Evolutionary conservation across 768 basidiomycete genomes (phyloP).

Genomic region (Serendipita indica): DNA sequence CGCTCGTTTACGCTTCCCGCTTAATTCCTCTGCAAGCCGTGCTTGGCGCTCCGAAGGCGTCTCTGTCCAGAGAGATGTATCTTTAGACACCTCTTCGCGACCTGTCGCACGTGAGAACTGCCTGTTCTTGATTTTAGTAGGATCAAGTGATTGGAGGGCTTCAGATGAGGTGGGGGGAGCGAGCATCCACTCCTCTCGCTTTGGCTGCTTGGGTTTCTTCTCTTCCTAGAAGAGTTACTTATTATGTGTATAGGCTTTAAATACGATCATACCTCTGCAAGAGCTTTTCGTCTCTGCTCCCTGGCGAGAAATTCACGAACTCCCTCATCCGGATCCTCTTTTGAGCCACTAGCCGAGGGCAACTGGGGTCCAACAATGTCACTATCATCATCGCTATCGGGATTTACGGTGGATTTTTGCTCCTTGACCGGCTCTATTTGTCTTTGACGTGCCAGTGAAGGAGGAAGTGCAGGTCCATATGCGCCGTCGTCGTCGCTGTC

Average conservation of each 20-base stretch:
- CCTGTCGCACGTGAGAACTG: constrained; percentile 43
- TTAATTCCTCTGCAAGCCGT: constrained; percentile 82
- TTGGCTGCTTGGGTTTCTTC: constrained; percentile 54
- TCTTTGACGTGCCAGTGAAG: constrained; percentile 39
- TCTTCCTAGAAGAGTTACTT: constrained; percentile 40
- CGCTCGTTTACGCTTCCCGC: constrained; percentile 56
- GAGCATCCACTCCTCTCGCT: constrained; percentile 98
- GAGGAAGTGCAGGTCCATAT: constrained; percentile 60
- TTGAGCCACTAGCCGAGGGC: constrained; percentile 32
- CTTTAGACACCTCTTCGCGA: constrained; percentile 26
- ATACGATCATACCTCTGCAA: constrained; percentile 32
- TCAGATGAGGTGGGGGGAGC: constrained; percentile 77
- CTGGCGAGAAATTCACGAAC: constrained; percentile 72
- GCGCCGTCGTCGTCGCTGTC: constrained; percentile 54
- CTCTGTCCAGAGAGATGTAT: constrained; percentile 85
- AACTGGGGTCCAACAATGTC: constrained; percentile 80
- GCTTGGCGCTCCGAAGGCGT: constrained; percentile 87
- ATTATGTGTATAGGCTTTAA: not conserved
- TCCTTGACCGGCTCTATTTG: constrained; percentile 20
- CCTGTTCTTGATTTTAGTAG: constrained; percentile 57
- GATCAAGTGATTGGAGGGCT: constrained; percentile 70
- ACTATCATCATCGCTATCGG: constrained; percentile 46
- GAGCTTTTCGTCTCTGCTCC: constrained; percentile 62
- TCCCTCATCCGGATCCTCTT: constrained; percentile 38
- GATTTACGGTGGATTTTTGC: constrained; percentile 31